Conservation (phyloP, 106 monocot genomes). For the Dendrobium nobile region DNA sequence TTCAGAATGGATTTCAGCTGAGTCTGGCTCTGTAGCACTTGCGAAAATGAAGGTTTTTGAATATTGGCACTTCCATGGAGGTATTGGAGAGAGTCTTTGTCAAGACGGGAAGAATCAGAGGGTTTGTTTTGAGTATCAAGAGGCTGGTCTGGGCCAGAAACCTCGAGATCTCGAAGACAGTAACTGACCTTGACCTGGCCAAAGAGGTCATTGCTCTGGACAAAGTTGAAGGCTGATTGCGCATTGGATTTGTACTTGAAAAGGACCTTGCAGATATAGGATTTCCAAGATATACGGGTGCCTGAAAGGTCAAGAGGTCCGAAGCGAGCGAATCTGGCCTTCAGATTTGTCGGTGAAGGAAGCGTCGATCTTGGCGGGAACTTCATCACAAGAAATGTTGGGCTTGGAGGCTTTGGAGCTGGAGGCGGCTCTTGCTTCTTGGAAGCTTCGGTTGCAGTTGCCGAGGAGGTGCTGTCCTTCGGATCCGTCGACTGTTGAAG, state of each 20-base stretch:
- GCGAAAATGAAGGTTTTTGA: neutral
- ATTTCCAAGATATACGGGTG: slow-evolving; percentile 16
- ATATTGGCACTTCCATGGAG: neutral
- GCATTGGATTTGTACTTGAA: slow-evolving; percentile 23
- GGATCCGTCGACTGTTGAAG: neutral
- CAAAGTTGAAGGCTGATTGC: neutral
- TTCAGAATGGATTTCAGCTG: slow-evolving; percentile 19
- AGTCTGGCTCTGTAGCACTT: neutral
- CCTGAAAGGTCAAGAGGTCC: slow-evolving; percentile 9
- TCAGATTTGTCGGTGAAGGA: slow-evolving; percentile 16
- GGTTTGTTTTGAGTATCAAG: neutral
- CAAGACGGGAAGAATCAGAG: neutral
- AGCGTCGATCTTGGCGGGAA: slow-evolving; percentile 19
- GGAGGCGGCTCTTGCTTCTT: neutral
- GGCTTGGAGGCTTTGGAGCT: slow-evolving; percentile 6
- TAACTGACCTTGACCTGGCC: slow-evolving; percentile 13
- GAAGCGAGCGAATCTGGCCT: slow-evolving; percentile 21
- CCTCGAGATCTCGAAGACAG: slow-evolving; percentile 3
- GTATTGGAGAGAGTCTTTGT: neutral
- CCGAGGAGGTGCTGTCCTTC: neutral
- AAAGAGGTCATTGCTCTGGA: slow-evolving; percentile 11
- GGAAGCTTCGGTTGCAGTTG: neutral
- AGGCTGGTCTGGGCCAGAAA: slow-evolving; percentile 3
- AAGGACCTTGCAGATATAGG: slow-evolving; percentile 14
- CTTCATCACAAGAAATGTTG: slow-evolving; percentile 13